A percentile compares a stretch with the other conserved stretches of the same genome.
Conservation (phyloP, 371 early-diverging fungal genomes). For the Lichtheimia ramosa region DNA sequence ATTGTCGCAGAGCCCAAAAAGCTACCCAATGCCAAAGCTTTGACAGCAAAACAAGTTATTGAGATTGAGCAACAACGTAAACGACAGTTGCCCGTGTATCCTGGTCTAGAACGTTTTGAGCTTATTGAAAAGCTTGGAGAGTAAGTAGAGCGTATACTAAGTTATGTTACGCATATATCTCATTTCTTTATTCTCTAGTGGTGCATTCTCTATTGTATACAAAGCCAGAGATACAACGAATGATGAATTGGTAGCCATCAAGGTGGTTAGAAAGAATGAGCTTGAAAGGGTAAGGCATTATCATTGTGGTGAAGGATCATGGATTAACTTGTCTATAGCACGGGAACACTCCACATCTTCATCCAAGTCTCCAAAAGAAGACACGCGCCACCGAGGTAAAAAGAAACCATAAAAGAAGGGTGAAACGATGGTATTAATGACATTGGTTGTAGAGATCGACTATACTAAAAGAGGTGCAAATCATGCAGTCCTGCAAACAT, state of each 20-base stretch:
- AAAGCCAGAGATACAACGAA: constrained; percentile 62
- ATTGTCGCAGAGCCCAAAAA: constrained; percentile 6
- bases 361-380: constrained; percentile 16
- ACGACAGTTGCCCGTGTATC: constrained; percentile 44
- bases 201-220: constrained; percentile 85
- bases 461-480: constrained; percentile 85
- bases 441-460: constrained; percentile 58
- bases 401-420: background rate
- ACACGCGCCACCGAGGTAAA: constrained; percentile 15
- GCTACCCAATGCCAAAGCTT: constrained; percentile 9
- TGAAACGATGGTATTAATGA: background rate
- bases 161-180: background rate
- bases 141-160: constrained; percentile 37
- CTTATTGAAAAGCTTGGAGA: constrained; percentile 69
- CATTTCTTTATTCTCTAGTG: constrained; percentile 38
- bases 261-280: constrained; percentile 70
- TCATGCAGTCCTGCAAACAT: constrained; percentile 82
- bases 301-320: background rate
- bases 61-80: constrained; percentile 40
- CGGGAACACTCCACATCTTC: constrained; percentile 8
- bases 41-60: constrained; percentile 26
- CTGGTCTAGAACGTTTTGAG: constrained; percentile 61
- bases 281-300: constrained; percentile 47
- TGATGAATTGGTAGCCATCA: constrained; percentile 75
- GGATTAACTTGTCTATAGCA: constrained; percentile 16